These are phyloP conservation scores for Saccharum officinarum DNA, from an alignment of 176 grass and related monocot species.

Conservation along the genomic window DNA sequence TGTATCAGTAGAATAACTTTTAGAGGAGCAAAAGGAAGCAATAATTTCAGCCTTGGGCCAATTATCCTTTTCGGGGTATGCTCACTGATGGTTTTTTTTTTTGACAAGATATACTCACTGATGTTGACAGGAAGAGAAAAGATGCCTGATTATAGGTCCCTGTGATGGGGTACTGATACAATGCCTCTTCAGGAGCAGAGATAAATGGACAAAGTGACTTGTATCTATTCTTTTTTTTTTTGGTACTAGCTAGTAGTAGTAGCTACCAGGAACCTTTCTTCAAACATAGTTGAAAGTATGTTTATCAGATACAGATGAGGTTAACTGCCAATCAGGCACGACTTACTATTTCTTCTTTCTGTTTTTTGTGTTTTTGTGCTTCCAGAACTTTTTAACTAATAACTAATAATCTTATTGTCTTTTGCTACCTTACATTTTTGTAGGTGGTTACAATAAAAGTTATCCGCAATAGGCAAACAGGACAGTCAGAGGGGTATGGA, in stretches of 20 bases:
- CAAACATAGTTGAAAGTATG: neutral
- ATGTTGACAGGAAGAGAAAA: conserved; percentile 41
- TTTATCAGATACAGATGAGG: conserved; percentile 1
- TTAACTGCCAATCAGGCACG: neutral
- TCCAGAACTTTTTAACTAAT: neutral
- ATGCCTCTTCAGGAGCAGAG: conserved; percentile 9
- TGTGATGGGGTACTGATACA: conserved; percentile 7
- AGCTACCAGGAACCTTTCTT: neutral
- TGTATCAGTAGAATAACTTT: conserved; percentile 30
- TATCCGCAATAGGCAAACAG: conserved; percentile 71
- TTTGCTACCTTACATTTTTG: conserved; percentile 28
- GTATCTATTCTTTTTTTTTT: conserved; percentile 15
- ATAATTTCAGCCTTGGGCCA: conserved; percentile 23
- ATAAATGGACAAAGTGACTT: conserved; percentile 17
- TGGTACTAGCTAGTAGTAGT: neutral
- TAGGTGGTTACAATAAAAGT: conserved; percentile 71
- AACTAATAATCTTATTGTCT: neutral
- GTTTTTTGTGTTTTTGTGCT: conserved; percentile 11
- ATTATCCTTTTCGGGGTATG: conserved; percentile 25
- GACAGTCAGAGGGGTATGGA: conserved; percentile 69
- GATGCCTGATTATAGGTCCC: conserved; percentile 16
- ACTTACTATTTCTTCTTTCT: neutral
- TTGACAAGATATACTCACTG: no score
- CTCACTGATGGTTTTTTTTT: no score
- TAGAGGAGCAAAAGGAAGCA: conserved; percentile 29